Conservation (phyloP, 2,329 filamentous ascomycete species). For the Elsinoe batatas region DNA sequence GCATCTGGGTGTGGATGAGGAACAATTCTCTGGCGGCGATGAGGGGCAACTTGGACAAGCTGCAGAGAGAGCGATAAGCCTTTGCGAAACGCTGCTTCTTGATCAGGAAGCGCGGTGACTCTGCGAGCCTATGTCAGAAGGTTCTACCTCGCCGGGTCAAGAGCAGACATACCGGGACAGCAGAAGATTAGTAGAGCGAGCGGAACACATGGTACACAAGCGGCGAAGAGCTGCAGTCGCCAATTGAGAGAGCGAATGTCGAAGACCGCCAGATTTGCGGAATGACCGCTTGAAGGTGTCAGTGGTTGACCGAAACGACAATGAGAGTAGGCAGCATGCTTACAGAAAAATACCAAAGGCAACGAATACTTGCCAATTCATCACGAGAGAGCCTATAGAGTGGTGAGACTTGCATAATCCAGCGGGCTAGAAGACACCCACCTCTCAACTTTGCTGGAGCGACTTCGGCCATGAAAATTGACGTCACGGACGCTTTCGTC, state of each 20-base stretch:
- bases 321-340: neutral
- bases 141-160: too few species aligned
- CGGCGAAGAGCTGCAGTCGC: conserved; percentile 24
- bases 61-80: conserved; percentile 21
- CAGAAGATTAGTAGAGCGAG: conserved; percentile 22
- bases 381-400: conserved; percentile 19
- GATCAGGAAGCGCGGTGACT: conserved; percentile 25
- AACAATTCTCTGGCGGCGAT: conserved; percentile 25
- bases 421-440: neutral
- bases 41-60: conserved; percentile 20
- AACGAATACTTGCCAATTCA: conserved; percentile 27
- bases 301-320: neutral
- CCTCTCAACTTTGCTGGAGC: conserved; percentile 21
- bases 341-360: conserved; percentile 24
- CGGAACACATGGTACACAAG: conserved; percentile 21
- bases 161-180: conserved; percentile 17
- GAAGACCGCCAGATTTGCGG: conserved; percentile 22
- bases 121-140: conserved; percentile 8
- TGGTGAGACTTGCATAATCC: neutral
- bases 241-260: conserved; percentile 20
- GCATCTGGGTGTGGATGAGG: conserved; percentile 23
- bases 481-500: conserved; percentile 25
- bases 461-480: conserved; percentile 27
- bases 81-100: conserved; percentile 19
- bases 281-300: conserved; percentile 16